Conservation (phyloP, 2,329 filamentous ascomycete species). For the Curvularia eragrostidis region DNA sequence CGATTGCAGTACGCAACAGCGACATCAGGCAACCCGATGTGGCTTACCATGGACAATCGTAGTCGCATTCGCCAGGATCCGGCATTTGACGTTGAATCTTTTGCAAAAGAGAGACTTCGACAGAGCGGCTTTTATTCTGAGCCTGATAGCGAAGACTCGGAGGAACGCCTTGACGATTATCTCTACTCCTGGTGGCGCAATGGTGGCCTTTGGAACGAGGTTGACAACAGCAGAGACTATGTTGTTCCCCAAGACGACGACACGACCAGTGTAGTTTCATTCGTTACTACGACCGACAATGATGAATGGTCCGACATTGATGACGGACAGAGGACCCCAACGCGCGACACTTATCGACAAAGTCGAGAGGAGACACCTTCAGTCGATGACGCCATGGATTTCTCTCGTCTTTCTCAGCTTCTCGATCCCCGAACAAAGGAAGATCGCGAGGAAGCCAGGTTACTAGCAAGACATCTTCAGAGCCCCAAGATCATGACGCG, state of each 20-base stretch:
- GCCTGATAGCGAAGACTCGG: constrained; percentile 51
- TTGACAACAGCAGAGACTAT: constrained; percentile 83
- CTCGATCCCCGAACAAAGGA: constrained; percentile 80
- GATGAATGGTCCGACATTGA: constrained; percentile 49
- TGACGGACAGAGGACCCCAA: constrained; percentile 72
- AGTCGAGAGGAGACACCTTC: constrained; percentile 63
- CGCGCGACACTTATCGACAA: constrained; percentile 64
- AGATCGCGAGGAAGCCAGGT: constrained; percentile 79
- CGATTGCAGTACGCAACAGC: constrained; percentile 4
- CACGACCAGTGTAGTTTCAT: constrained; percentile 80
- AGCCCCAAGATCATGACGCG: constrained; percentile 79
- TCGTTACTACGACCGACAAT: constrained; percentile 59
- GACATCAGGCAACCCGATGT: constrained; percentile 25
- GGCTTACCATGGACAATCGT: constrained; percentile 37
- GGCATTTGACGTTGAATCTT: constrained; percentile 77
- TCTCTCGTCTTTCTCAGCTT: constrained; percentile 75
- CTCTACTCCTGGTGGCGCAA: constrained; percentile 85
- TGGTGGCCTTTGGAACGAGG: constrained; percentile 83
- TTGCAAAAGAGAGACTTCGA: constrained; percentile 70
- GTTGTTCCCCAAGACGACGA: constrained; percentile 71
- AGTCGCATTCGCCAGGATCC: constrained; percentile 29
- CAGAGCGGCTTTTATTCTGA: constrained; percentile 41
- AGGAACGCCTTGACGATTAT: constrained; percentile 72
- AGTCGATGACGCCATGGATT: constrained; percentile 58
- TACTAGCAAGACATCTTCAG: constrained; percentile 79